These are phyloP conservation scores for Nidularia pulvinata DNA, from an alignment of 768 basidiomycete species.

Conservation along the genomic window DNA sequence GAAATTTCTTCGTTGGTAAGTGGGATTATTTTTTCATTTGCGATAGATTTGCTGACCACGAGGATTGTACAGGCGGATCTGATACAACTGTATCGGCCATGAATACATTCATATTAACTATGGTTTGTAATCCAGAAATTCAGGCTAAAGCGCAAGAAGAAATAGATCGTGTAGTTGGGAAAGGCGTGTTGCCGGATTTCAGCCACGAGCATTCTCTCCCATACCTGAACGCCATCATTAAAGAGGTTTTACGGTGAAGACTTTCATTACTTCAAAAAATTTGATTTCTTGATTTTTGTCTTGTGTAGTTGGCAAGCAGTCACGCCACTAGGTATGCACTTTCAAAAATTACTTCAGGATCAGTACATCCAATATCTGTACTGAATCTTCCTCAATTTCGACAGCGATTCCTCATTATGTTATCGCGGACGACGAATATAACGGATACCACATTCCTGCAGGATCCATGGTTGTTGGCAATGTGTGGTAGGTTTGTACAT, in stretches of 20 bases:
- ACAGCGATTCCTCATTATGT: slow-evolving; percentile 15
- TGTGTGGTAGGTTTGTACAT: slow-evolving; percentile 9
- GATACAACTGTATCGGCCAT: slow-evolving; percentile 18
- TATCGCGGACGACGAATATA: slow-evolving; percentile 14
- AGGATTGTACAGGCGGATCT: slow-evolving; percentile 11
- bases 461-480: slow-evolving; percentile 14
- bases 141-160: slow-evolving; percentile 16
- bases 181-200: slow-evolving; percentile 12
- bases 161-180: slow-evolving; percentile 18
- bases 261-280: background rate
- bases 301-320: slow-evolving; percentile 10
- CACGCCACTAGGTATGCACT: slow-evolving; percentile 11
- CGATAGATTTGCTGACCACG: background rate
- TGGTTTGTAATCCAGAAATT: slow-evolving; percentile 12
- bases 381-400: background rate
- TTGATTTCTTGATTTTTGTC: background rate
- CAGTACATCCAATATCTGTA: background rate
- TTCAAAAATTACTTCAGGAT: background rate
- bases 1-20: slow-evolving; percentile 16
- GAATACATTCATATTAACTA: slow-evolving; percentile 12
- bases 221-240: slow-evolving; percentile 14
- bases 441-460: slow-evolving; percentile 11
- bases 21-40: slow-evolving; percentile 2
- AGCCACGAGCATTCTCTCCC: slow-evolving; percentile 11
- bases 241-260: slow-evolving; percentile 13